These are phyloP conservation scores for Speleostelium caveatum DNA, from an alignment of 78 protist genomes.

Conservation along the genomic window DNA sequence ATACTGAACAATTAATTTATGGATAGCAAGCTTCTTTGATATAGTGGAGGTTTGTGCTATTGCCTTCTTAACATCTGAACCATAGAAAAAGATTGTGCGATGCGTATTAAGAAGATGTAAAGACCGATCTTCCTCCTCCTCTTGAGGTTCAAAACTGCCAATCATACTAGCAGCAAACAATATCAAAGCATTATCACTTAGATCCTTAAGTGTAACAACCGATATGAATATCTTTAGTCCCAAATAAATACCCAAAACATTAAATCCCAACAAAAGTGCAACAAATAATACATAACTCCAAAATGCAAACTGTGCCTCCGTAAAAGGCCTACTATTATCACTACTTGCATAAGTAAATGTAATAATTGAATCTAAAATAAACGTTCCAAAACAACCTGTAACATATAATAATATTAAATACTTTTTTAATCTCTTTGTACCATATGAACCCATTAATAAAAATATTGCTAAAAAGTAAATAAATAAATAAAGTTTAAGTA, in stretches of 20 bases:
- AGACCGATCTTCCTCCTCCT: constrained; percentile 13
- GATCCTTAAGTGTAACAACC: constrained; percentile 33
- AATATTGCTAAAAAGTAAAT: constrained; percentile 33
- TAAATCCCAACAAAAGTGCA: constrained; percentile 25
- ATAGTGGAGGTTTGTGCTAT: background rate
- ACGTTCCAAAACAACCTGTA: constrained; percentile 62
- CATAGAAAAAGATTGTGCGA: constrained; percentile 54
- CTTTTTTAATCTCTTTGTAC: constrained; percentile 61
- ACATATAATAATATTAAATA: constrained; percentile 64
- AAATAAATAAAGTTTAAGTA: background rate
- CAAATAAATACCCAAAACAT: constrained; percentile 37
- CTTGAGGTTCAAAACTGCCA: constrained; percentile 45
- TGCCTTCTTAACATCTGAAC: constrained; percentile 54
- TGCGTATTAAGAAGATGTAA: background rate
- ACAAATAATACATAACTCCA: constrained; percentile 68
- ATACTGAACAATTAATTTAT: background rate
- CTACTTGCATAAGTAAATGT: constrained; percentile 57
- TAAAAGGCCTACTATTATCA: constrained; percentile 22
- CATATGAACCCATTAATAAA: constrained; percentile 74
- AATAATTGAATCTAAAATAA: constrained; percentile 63
- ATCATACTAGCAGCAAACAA: constrained; percentile 55
- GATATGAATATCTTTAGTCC: constrained; percentile 53
- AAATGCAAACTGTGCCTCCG: constrained; percentile 38
- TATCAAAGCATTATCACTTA: constrained; percentile 18
- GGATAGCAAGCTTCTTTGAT: background rate